Conservation (phyloP, 1,284 basidiomycete genomes). For the Ustilago crameri region DNA sequence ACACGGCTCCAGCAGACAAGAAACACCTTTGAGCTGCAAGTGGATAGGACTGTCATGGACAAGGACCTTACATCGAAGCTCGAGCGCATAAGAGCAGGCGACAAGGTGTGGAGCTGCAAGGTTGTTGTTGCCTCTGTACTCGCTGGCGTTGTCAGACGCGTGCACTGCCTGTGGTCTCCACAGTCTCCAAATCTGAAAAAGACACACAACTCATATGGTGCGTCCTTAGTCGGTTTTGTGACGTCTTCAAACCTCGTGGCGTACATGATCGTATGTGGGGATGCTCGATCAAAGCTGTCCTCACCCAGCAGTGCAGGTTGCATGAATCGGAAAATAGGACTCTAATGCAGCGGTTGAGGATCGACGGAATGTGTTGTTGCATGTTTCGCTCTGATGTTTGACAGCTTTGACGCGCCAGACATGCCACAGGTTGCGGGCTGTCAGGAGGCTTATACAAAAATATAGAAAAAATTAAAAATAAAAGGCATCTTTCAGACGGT, state of each 20-base stretch:
- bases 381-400: background rate
- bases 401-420: slow-evolving; percentile 12
- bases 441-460: slow-evolving; percentile 21
- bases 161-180: slow-evolving; percentile 10
- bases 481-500: no score
- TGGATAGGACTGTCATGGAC: no score
- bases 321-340: slow-evolving; percentile 1
- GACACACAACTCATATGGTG: no score
- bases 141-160: slow-evolving; percentile 5
- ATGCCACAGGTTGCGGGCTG: slow-evolving; percentile 13
- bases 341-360: background rate
- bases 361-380: slow-evolving; percentile 21
- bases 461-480: no score
- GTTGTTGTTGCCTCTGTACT: background rate
- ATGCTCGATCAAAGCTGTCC: background rate
- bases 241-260: slow-evolving; percentile 7
- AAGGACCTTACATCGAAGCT: no score
- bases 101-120: background rate
- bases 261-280: background rate
- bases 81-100: no score
- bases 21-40: no score
- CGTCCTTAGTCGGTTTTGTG: no score
- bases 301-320: slow-evolving; percentile 9
- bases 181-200: background rate
- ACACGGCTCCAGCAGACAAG: no score